These are phyloP conservation scores for Alternaria solani DNA, from an alignment of 2,329 filamentous ascomycete genomes.

Conservation along the genomic window DNA sequence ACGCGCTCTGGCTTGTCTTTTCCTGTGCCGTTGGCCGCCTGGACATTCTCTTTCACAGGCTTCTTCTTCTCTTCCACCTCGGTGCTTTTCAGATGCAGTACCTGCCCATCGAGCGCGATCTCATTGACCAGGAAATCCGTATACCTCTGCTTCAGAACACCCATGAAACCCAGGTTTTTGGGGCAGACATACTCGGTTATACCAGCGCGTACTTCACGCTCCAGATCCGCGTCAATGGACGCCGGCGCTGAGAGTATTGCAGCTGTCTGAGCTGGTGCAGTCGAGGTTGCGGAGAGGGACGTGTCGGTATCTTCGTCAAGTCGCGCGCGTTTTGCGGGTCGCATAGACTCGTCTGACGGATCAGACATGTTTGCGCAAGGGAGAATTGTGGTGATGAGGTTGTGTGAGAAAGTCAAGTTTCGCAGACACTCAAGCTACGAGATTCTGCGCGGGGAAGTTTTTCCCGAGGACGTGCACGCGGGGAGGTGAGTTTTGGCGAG, in stretches of 20 bases:
- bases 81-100: constrained; percentile 72
- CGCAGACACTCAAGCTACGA: constrained; percentile 10
- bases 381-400: constrained; percentile 1
- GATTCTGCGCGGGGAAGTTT: constrained; percentile 38
- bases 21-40: constrained; percentile 9
- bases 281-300: constrained; percentile 11
- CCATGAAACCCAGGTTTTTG: constrained; percentile 66
- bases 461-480: constrained; percentile 30
- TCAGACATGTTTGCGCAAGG: constrained; percentile 22
- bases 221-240: constrained; percentile 39
- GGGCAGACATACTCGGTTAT: constrained; percentile 70
- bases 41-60: constrained; percentile 27
- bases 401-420: background rate
- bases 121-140: constrained; percentile 95
- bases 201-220: constrained; percentile 60
- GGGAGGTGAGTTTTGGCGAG: constrained; percentile 22
- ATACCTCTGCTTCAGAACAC: constrained; percentile 76
- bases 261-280: constrained; percentile 2
- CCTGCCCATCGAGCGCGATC: constrained; percentile 76
- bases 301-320: constrained; percentile 33
- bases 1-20: constrained; percentile 20
- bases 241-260: constrained; percentile 15
- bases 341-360: constrained; percentile 23
- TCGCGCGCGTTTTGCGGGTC: constrained; percentile 46
- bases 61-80: constrained; percentile 31